Evolutionary conservation across 305 asterid species (phyloP).

Genomic region (Stenogyne calaminthoides): DNA sequence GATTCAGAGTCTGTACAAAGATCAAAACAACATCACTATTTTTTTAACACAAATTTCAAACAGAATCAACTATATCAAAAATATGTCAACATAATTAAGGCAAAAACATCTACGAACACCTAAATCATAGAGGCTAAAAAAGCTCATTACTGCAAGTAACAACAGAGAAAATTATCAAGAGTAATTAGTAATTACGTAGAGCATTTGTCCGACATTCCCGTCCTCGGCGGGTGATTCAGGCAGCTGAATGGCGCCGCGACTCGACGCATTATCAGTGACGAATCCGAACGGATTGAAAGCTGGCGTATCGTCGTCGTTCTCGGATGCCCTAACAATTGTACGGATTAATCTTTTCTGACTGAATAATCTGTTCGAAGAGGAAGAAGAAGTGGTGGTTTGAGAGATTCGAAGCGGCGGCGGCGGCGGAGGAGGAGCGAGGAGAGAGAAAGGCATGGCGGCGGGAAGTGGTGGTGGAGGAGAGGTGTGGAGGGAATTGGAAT

Average conservation of each 20-base stretch:
- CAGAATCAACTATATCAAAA: not conserved
- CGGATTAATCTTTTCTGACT: conserved; percentile 36
- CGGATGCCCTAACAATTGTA: conserved; percentile 58
- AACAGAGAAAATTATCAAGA: not conserved
- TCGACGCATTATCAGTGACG: conserved; percentile 92
- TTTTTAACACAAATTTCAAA: not conserved
- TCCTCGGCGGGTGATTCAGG: conserved; percentile 96
- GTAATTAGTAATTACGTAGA: conserved; percentile 49
- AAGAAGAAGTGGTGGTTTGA: conserved; percentile 31
- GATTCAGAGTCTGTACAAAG: not conserved
- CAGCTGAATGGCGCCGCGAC: conserved; percentile 89
- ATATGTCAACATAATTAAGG: not conserved
- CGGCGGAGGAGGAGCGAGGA: conserved; percentile 49
- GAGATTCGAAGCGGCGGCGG: conserved; percentile 39
- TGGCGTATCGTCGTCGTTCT: conserved; percentile 64
- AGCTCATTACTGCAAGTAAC: not conserved
- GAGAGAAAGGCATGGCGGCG: conserved; percentile 55
- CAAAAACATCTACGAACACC: not conserved
- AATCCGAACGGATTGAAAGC: conserved; percentile 92
- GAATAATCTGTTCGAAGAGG: conserved; percentile 31
- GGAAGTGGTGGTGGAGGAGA: conserved; percentile 24
- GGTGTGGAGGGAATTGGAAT: conserved; percentile 53
- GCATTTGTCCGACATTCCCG: conserved; percentile 97
- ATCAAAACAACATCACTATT: conserved; percentile 7
- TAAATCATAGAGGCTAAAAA: not conserved